Evolutionary conservation across 2,329 filamentous ascomycete species (phyloP), one percentile per base, ranked within the genome.

Genomic region (Lasiodiplodia sp.): DNA sequence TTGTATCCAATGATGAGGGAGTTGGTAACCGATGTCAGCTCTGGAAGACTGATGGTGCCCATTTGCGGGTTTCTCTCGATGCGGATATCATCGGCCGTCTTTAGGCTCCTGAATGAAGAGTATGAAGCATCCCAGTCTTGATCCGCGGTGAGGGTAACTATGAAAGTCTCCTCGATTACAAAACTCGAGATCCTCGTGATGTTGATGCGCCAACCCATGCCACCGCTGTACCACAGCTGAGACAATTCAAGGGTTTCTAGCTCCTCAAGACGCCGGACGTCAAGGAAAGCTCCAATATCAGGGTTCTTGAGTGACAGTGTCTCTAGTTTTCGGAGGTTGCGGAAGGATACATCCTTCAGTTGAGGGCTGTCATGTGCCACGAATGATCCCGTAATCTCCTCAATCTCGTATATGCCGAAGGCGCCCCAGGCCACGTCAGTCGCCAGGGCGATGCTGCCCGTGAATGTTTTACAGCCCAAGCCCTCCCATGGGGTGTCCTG

Each of bases 361-460:
- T 57, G 4, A 14, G 14, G 53, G 25, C n/a, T 34, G 18, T 38
- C 37, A 40, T 57, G 55, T 16, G 37, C 25, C n/a, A 37, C 34
- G 16, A 57, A 34, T 7, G 55, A 57, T 57, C 55, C 55, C 31
- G 55, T 21, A 23, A 57, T 28, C 31, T 57, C 28, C 38, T 57
- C 55, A 3, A 57, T 8, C 2, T 37, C 16, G 2, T 18, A 16
- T 18, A 57, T 21, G 14, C 8, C 4, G 16, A 37, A 25, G 31
- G 0, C 7, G 6, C 37, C 55, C 55, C 31, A 37, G 1, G 28
- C 3, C 2, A 18, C 6, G 38, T 57, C 55, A 37, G 55, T 57
- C 55, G 55, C 55, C 21, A 57, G 31, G 10, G 25, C 16, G 55
- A 57, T 37, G 16, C 28, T 57, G 1, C 55, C 28, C 14, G 55